phyloP scores from a whole-genome alignment of 192 early-diverging fungal species.

The Coemansia furcata region DNA sequence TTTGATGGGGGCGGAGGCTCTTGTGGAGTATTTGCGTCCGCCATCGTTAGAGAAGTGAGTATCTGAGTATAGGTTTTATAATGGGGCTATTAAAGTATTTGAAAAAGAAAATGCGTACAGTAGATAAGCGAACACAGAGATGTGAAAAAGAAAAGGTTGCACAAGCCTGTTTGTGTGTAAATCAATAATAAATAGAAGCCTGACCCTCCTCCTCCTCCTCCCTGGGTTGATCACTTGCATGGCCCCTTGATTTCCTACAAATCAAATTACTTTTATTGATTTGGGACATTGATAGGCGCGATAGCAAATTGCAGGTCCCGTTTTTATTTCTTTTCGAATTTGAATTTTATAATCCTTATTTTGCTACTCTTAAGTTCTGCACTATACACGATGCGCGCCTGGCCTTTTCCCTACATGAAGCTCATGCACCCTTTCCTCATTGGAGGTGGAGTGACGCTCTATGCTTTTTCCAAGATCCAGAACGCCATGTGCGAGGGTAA shows the following conservation, averaged over 20 bases:
- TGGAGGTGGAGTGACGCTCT: slow-evolving; percentile 40
- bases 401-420: slow-evolving; percentile 53
- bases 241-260: background rate
- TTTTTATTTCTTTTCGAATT: background rate
- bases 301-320: background rate
- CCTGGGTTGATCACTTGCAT: background rate
- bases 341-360: background rate
- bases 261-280: background rate
- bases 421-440: slow-evolving; percentile 55
- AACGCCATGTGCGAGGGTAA: slow-evolving; percentile 49
- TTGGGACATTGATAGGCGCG: background rate
- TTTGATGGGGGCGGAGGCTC: background rate
- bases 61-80: too few species aligned
- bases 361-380: background rate
- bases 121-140: too few species aligned
- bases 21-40: background rate
- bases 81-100: background rate
- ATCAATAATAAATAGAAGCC: background rate
- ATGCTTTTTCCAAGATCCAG: slow-evolving; percentile 47
- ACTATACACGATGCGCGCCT: slow-evolving; percentile 39
- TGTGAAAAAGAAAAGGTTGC: background rate
- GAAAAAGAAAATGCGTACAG: background rate
- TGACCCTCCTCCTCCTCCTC: background rate
- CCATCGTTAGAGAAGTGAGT: background rate
- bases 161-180: background rate